Percentiles rank a stretch among this genome's conserved stretches.
phyloP scores from a whole-genome alignment of 1,284 basidiomycete genomes.

The Heterobasidion irregulare region DNA sequence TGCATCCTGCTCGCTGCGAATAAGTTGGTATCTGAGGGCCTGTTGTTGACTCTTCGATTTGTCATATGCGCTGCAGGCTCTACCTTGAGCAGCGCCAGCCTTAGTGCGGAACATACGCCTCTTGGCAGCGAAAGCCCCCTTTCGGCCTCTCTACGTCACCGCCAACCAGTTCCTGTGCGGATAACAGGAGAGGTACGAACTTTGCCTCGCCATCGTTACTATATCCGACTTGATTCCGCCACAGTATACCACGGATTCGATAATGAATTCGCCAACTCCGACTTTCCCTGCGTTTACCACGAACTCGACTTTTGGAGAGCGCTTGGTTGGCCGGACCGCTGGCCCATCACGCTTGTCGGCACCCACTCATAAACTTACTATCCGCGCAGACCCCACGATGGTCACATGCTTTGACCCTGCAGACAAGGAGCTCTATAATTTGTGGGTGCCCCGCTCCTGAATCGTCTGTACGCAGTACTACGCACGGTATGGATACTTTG shows the following conservation, averaged over 20 bases:
- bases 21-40: too few relatives aligned
- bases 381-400: slow-evolving; percentile 56
- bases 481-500: too few relatives aligned
- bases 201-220: not conserved
- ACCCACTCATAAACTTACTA: slow-evolving; percentile 29
- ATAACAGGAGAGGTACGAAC: not conserved
- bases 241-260: not conserved
- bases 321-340: not conserved
- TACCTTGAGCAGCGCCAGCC: not conserved
- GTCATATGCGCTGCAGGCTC: not conserved
- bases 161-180: not conserved
- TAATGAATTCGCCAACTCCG: slow-evolving; percentile 1
- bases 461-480: not conserved
- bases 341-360: slow-evolving; percentile 11
- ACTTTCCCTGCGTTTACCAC: not conserved
- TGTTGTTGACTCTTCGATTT: too few relatives aligned
- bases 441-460: slow-evolving; percentile 53
- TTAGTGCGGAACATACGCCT: too few relatives aligned
- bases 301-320: not conserved
- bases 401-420: slow-evolving; percentile 63
- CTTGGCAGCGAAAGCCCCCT: too few relatives aligned
- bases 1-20: too few relatives aligned
- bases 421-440: slow-evolving; percentile 64
- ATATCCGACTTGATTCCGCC: too few relatives aligned
- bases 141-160: not conserved